Evolutionary conservation across 176 grass and related monocot species (phyloP), one percentile per base, ranked within the genome.

Genomic region (Oryza longistaminata): DNA sequence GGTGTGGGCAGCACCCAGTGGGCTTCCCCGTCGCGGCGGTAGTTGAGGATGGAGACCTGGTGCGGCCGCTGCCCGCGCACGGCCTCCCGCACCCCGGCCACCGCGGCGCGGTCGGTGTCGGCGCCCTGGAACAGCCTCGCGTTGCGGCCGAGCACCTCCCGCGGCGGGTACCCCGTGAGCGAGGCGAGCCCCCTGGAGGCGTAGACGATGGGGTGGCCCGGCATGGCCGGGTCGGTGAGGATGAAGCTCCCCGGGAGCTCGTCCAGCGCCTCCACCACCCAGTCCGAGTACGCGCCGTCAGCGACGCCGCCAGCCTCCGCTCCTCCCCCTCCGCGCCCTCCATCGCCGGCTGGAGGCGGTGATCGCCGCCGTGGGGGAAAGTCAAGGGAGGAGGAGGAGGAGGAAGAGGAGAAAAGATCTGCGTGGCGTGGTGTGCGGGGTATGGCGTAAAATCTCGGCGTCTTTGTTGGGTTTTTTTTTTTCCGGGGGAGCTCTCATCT

Each of bases 151-250:
- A 99, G 80, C 15, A 99, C 66, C 34, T 96, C 93, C 7, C 80
- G 82, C 37, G 26, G 22, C 35, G 83, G 27, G 79, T 96, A 96
- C 2, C 93, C 91, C 2, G 93, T 90, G 81, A 96, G 90, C 26
- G 80, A 7, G 14, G 91, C 74, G 73, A 94, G 92, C 11, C 90
- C 85, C 10, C 85, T 70, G 9, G 93, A 96, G 31, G 93, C 96
- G 84, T 92, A 99, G 10, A 96, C 96, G 87, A 99, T 96, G 42
- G 96, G 96, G 78, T 99, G 96, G 60, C 91, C 96, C 17, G 86
- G 71, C 9, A 99, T 88, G 44, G 86, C 73, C 1, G 96, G 96
- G 82, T 99, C 96, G 6, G 93, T 99, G 66, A 99, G 89, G 77
- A 99, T 81, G 81, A 99, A 99, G 78, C 89, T 85, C 45, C 85